Base-by-base conservation (phyloP, 805 yeast genomes). In the Starmerella khaoyaiensis region DNA sequence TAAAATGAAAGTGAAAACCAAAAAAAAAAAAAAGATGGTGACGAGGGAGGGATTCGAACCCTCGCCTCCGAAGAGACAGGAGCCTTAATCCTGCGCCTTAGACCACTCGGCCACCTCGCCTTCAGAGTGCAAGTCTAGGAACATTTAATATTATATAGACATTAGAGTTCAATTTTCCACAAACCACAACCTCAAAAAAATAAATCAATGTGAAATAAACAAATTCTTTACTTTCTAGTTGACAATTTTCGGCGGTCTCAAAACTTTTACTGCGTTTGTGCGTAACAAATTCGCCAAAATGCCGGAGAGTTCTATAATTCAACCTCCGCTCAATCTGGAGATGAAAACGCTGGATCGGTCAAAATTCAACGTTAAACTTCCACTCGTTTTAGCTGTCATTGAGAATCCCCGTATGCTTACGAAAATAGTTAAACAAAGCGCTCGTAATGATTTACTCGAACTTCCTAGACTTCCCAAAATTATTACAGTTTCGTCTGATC, bases 391-490 rank as follows among this genome's bases (percentile, higher is more conserved):
- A 20, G 83, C 86, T 0, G 59, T 63, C 35, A 72, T 87, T 50
- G 74, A 76, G 4, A 74, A 84, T 37, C 81, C 87, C 1, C 61
- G 69, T 42, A 41, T 42, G 40, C 64, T 83, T 21, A 74, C 81
- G 4, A 50, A 51, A 2, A 76, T 84, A 54, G 69, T 75, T n/a
- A 77, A 74, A 50, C 48, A 57, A 3, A 68, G 71, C 53, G 66
- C 68, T 5, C 32, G 23, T 35, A 52, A 58, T 8, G 90, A 78
- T 47, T 62, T 82, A n/a, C 59, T 87, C 21, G 70, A 71, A 44
- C 51, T 80, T n/a, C 80, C 81, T 12, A 69, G 79, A 5, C 62
- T 81, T 5, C 73, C 82, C 16, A 79, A 77, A 42, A 74, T 86
- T 4, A 73, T 77, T n/a, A 62, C 60, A 25, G 41, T 62, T 21